These are phyloP conservation scores for Cyclotella kingstonii DNA, from an alignment of 108 stramenopile species.

Conservation along the genomic window DNA sequence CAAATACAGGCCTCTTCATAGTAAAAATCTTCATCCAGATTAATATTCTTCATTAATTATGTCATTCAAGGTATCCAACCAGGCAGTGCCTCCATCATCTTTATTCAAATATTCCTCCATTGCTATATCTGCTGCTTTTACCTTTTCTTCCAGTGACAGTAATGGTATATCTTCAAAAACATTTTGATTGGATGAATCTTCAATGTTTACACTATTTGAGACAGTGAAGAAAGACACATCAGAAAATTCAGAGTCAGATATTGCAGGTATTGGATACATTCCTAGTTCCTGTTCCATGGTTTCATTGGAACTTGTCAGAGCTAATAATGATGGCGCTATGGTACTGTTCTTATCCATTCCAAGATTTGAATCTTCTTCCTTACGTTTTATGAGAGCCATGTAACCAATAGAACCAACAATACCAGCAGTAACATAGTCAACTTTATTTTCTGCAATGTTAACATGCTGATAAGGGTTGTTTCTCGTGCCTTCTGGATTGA, in stretches of 20 bases:
- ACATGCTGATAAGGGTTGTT: background rate
- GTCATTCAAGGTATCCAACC: conserved; percentile 52
- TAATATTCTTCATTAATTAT: conserved; percentile 53
- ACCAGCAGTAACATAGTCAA: conserved; percentile 20
- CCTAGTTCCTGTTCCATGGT: background rate
- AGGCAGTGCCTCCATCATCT: conserved; percentile 72
- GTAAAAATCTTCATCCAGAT: too few relatives aligned
- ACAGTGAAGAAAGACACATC: conserved; percentile 1
- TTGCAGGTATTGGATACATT: background rate
- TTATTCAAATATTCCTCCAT: conserved; percentile 70
- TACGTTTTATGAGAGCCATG: conserved; percentile 18
- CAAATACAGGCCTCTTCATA: too few relatives aligned
- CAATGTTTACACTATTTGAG: background rate
- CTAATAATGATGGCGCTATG: conserved; percentile 3
- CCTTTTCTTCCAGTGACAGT: conserved; percentile 27
- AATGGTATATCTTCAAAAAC: conserved; percentile 30
- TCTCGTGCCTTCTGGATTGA: background rate
- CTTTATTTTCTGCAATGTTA: background rate
- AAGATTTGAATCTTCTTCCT: conserved; percentile 1
- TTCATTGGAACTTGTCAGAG: conserved; percentile 22
- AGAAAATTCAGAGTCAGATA: background rate
- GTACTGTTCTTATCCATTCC: background rate
- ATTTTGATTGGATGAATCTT: conserved; percentile 3
- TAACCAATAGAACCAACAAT: conserved; percentile 16
- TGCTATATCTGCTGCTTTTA: conserved; percentile 47